Base-by-base conservation (phyloP, 1,284 basidiomycete genomes). In the Puccinia coronata region DNA sequence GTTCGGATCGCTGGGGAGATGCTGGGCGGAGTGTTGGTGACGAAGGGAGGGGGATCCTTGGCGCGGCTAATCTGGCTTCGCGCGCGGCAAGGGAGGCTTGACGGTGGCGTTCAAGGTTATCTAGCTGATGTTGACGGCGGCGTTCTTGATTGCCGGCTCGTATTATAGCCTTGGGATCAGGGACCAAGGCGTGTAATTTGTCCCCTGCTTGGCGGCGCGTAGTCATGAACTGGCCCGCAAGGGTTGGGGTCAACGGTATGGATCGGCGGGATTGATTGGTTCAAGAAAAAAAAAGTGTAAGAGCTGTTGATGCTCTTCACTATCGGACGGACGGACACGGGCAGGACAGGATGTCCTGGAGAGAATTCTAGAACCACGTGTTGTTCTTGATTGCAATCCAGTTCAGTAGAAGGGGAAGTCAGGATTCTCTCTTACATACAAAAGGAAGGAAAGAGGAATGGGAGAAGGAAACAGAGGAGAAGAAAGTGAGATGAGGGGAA, bases 241-340 rank as follows among this genome's bases (percentile, higher is more conserved):
- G 8, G 20, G 23, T 20, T 20, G 9, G 49, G 49, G 4, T 4
- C 9, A 51, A 20, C 18, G 49, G 8, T 51, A 14, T 51, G 43
- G 2, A 16, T 31, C 31, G 6, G 31, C 34, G 12, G 28, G 3
- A 6, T 6, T 18, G 28, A 6, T 34, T 36, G 49, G 59, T 61
- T 61, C 59, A 61, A 51, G 49, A 51, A 51, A 51, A 51, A 51
- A 51, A 51, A 51, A 51, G 59, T 51, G 49, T 51, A 51, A 51
- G 49, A 51, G 49, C 49, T 51, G 9, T 16, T 9, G 23, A 51
- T 51, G 49, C 49, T 51, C 49, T 51, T 41, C 47, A 69, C 39
- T 69, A 11, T 14, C n/a, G n/a, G n/a, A 25, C 28, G 39, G 25
- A 41, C 47, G 9, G 65, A 39, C n/a, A 34, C 31, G 28, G 31